phyloP scores from a whole-genome alignment of 2,329 filamentous ascomycete species.

The Aspergillus sp. region DNA sequence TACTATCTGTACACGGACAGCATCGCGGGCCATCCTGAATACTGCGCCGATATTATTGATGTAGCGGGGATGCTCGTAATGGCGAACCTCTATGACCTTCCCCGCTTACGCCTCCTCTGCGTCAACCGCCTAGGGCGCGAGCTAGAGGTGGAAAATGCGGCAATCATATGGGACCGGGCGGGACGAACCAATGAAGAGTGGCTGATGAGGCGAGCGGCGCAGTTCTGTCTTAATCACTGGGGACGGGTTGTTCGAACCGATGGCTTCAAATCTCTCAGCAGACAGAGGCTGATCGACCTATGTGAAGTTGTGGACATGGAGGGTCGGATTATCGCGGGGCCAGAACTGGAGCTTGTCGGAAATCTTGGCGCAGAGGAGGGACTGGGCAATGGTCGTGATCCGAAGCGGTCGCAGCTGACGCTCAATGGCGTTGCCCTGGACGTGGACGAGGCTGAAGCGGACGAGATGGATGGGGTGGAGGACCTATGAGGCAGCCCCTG shows the following conservation, averaged over 20 bases:
- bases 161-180: slow-evolving; percentile 93
- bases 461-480: slow-evolving; percentile 51
- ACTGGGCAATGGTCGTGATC: slow-evolving; percentile 36
- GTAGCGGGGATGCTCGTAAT: slow-evolving; percentile 94
- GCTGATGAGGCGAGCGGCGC: slow-evolving; percentile 83
- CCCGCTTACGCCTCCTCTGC: slow-evolving; percentile 84
- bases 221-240: slow-evolving; percentile 91
- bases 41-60: slow-evolving; percentile 67
- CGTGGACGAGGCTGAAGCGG: slow-evolving; percentile 44
- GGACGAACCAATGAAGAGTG: slow-evolving; percentile 88
- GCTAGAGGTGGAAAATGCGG: slow-evolving; percentile 90
- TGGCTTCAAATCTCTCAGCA: slow-evolving; percentile 79
- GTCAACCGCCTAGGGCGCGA: slow-evolving; percentile 88
- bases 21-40: slow-evolving; percentile 64
- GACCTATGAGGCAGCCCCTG: slow-evolving; percentile 16
- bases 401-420: slow-evolving; percentile 30
- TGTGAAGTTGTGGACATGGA: slow-evolving; percentile 93
- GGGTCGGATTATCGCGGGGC: slow-evolving; percentile 83
- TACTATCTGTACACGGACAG: slow-evolving; percentile 97
- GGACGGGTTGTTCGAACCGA: slow-evolving; percentile 87
- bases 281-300: slow-evolving; percentile 79
- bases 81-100: slow-evolving; percentile 98
- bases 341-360: slow-evolving; percentile 69
- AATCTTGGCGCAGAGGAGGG: slow-evolving; percentile 50
- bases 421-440: slow-evolving; percentile 29